Conservation (phyloP, 345 rosid genomes). For the sweet orange (Citrus sinensis) region DVS_A1.0 CM039162.1:30680501-30681000, state of each 20-base stretch:
- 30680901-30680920: constrained; percentile 12
- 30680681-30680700: neutral
- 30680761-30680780: too few relatives aligned
- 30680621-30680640: constrained; percentile 11
- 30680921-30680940: constrained; percentile 21
- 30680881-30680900: neutral
- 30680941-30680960: constrained; percentile 12
- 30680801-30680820: neutral
- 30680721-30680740: neutral
- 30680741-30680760: neutral
- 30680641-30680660: neutral
- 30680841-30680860: neutral
- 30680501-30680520: neutral
- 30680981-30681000: neutral
- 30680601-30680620: neutral
- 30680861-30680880: constrained; percentile 28
- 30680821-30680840: constrained; percentile 2
- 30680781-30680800: too few relatives aligned
- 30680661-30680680: neutral
- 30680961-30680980: constrained; percentile 24
- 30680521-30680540: neutral
- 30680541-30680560: too few relatives aligned
- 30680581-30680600: neutral
- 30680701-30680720: too few relatives aligned
- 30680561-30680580: too few relatives aligned